A percentile compares a stretch with the other conserved stretches of the same genome.
These are phyloP conservation scores for Starmerella bombicola DNA, from an alignment of 805 yeast genomes.

Conservation along the genomic window DNA sequence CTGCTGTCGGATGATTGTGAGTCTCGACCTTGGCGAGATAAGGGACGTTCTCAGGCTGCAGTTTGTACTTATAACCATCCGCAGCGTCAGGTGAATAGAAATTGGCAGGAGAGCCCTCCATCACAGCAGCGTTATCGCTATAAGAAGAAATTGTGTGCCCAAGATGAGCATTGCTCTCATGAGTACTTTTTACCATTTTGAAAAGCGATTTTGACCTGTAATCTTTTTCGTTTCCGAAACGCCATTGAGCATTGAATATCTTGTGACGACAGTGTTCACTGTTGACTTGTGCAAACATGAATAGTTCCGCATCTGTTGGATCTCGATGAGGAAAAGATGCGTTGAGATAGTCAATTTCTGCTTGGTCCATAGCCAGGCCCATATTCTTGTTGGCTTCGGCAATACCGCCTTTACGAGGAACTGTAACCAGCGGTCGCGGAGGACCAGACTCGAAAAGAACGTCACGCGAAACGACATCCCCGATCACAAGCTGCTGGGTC, in stretches of 20 bases:
- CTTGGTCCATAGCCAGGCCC: slow-evolving; percentile 89
- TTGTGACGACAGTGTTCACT: slow-evolving; percentile 99
- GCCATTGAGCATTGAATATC: slow-evolving; percentile 97
- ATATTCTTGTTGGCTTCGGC: slow-evolving; percentile 64
- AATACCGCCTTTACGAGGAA: slow-evolving; percentile 41
- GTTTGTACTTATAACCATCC: slow-evolving; percentile 53
- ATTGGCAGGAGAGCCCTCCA: slow-evolving; percentile 59
- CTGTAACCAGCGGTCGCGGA: slow-evolving; percentile 68
- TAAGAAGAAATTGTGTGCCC: slow-evolving; percentile 84
- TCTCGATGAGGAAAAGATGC: slow-evolving; percentile 77
- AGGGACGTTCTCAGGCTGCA: slow-evolving; percentile 67
- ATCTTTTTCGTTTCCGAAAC: slow-evolving; percentile 58
- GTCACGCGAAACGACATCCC: slow-evolving; percentile 37
- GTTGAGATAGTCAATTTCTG: slow-evolving; percentile 81
- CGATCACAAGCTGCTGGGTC: slow-evolving; percentile 57
- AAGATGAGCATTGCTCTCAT: slow-evolving; percentile 53
- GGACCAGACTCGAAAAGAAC: slow-evolving; percentile 55
- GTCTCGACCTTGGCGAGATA: slow-evolving; percentile 94
- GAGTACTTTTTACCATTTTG: slow-evolving; percentile 89
- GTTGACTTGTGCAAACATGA: slow-evolving; percentile 99
- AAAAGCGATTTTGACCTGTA: slow-evolving; percentile 64
- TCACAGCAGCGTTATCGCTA: slow-evolving; percentile 95
- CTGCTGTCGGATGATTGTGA: slow-evolving; percentile 98
- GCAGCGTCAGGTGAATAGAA: slow-evolving; percentile 65
- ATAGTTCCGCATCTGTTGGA: slow-evolving; percentile 94